Evolutionary conservation across 2,329 filamentous ascomycete species (phyloP).

Genomic region (Rhexocercosporidium sp.): DNA sequence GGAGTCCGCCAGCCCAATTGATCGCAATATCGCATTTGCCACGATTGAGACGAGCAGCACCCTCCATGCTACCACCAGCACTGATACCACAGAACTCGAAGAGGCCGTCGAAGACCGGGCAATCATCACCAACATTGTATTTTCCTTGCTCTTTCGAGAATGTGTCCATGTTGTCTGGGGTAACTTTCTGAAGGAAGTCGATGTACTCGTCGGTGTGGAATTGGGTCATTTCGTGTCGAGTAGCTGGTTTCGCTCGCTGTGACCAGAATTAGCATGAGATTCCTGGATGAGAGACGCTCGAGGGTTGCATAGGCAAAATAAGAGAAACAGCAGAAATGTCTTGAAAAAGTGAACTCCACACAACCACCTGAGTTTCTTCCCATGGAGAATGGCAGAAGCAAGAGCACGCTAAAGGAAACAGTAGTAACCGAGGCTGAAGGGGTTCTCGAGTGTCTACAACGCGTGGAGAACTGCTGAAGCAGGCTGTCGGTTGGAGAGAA

Average conservation of each 20-base stretch:
- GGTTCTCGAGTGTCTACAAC: neutral
- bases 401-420: neutral
- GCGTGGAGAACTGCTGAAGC: neutral
- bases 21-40: slow-evolving; percentile 95
- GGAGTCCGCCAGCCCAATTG: slow-evolving; percentile 96
- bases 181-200: slow-evolving; percentile 92
- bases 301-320: neutral
- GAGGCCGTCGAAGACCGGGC: slow-evolving; percentile 96
- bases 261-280: slow-evolving; percentile 9
- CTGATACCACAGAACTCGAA: slow-evolving; percentile 97
- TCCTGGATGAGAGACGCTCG: neutral
- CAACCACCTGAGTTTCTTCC: neutral
- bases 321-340: neutral
- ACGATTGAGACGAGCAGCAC: slow-evolving; percentile 86
- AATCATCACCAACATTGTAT: slow-evolving; percentile 96
- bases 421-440: neutral
- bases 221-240: slow-evolving; percentile 85
- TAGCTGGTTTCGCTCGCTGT: slow-evolving; percentile 84
- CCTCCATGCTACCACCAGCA: slow-evolving; percentile 91
- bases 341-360: neutral
- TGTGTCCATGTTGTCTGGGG: slow-evolving; percentile 96
- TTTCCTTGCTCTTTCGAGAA: slow-evolving; percentile 89
- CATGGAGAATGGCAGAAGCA: neutral
- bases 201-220: slow-evolving; percentile 97
- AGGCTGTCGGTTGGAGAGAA: neutral